These are phyloP conservation scores for Pichia inconspicua DNA, from an alignment of 1,139 yeast genomes.

Conservation along the genomic window DNA sequence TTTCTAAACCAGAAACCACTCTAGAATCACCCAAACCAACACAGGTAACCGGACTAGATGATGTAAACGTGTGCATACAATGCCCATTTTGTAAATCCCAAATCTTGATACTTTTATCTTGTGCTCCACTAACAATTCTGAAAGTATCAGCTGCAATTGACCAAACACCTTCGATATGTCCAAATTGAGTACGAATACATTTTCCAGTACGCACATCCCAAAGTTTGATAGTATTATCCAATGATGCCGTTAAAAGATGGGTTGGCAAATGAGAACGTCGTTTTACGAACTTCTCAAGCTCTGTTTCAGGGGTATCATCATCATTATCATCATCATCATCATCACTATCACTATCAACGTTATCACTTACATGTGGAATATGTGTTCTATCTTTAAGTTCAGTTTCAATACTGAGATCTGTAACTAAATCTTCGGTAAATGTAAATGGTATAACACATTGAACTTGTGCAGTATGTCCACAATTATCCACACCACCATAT, in stretches of 20 bases:
- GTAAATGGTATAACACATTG: slow-evolving; percentile 83
- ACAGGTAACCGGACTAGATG: slow-evolving; percentile 71
- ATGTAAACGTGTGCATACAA: slow-evolving; percentile 86
- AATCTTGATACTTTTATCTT: slow-evolving; percentile 80
- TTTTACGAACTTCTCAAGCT: slow-evolving; percentile 10
- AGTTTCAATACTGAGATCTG: slow-evolving; percentile 30
- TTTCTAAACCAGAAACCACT: slow-evolving; percentile 84
- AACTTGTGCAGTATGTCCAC: slow-evolving; percentile 77
- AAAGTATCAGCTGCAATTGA: slow-evolving; percentile 92
- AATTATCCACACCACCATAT: slow-evolving; percentile 66
- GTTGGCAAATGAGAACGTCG: slow-evolving; percentile 46
- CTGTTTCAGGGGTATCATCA: slow-evolving; percentile 7
- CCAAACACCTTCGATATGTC: slow-evolving; percentile 98
- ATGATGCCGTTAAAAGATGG: slow-evolving; percentile 76
- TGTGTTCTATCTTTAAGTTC: slow-evolving; percentile 16
- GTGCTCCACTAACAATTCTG: slow-evolving; percentile 89
- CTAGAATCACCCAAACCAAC: slow-evolving; percentile 86
- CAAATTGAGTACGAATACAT: slow-evolving; percentile 89
- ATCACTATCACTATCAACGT: slow-evolving; percentile 20
- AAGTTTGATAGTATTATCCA: slow-evolving; percentile 87
- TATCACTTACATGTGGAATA: slow-evolving; percentile 26
- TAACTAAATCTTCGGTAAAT: slow-evolving; percentile 44
- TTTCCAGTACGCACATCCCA: slow-evolving; percentile 87
- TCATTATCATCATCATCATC: slow-evolving; percentile 16
- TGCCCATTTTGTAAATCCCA: slow-evolving; percentile 95